These are phyloP conservation scores for Glaciozyma antarctica DNA, from an alignment of 768 basidiomycete genomes.

Conservation along the genomic window DNA sequence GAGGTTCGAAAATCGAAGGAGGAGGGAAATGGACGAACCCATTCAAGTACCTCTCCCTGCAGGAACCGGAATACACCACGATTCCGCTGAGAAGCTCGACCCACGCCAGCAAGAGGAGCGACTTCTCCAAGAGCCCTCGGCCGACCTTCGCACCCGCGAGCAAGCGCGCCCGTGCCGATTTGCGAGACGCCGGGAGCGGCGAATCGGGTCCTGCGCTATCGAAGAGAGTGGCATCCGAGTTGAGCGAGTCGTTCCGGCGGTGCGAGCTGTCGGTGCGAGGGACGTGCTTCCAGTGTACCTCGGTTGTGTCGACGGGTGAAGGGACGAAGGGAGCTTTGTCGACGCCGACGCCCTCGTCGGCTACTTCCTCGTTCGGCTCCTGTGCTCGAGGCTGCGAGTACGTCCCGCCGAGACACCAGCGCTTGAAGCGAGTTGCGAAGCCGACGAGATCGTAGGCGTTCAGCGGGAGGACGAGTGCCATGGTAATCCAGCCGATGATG, in stretches of 20 bases:
- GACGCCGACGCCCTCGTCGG: slow-evolving; percentile 9
- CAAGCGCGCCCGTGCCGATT: neutral
- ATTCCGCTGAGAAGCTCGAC: slow-evolving; percentile 59
- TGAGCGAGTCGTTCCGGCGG: neutral
- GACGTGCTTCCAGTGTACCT: neutral
- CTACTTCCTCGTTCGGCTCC: neutral
- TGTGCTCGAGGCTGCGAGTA: neutral
- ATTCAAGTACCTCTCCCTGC: slow-evolving; percentile 66
- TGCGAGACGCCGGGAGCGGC: neutral
- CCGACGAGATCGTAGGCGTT: slow-evolving; percentile 49
- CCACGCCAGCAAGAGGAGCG: slow-evolving; percentile 63
- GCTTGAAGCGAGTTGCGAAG: slow-evolving; percentile 8
- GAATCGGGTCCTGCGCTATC: slow-evolving; percentile 24
- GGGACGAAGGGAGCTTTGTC: slow-evolving; percentile 36
- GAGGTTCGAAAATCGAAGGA: neutral
- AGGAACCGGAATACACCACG: slow-evolving; percentile 75
- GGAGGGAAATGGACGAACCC: slow-evolving; percentile 48
- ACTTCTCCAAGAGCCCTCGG: slow-evolving; percentile 46
- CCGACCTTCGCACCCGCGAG: neutral
- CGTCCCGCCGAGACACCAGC: neutral
- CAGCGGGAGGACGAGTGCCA: slow-evolving; percentile 46
- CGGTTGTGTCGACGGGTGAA: neutral
- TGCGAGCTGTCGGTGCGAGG: neutral
- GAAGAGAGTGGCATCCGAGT: slow-evolving; percentile 25
- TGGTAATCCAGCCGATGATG: slow-evolving; percentile 52